Conservation (phyloP, 202 grass and related monocot species). For the Zizania palustris region DNA sequence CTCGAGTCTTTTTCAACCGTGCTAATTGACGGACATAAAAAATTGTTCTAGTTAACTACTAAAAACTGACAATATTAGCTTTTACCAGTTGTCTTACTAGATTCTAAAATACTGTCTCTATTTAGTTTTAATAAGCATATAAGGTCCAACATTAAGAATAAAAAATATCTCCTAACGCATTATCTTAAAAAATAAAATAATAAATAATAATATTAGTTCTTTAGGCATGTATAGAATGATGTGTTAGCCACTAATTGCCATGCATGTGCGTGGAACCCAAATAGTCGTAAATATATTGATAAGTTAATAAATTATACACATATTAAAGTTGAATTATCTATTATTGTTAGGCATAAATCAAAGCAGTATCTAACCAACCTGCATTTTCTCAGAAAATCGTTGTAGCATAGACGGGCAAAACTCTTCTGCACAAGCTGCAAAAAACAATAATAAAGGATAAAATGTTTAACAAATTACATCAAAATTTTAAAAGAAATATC, state of each 20-base stretch:
- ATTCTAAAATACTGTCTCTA: conserved; percentile 16
- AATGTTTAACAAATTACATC: neutral
- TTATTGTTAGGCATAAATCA: too few species aligned
- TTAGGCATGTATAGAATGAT: too few species aligned
- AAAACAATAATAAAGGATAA: neutral
- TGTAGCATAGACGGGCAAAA: conserved; percentile 91
- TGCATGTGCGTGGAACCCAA: too few species aligned
- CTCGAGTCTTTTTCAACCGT: conserved; percentile 57
- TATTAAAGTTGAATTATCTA: too few species aligned
- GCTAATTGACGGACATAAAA: conserved; percentile 37
- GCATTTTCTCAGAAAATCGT: conserved; percentile 82
- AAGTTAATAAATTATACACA: too few species aligned
- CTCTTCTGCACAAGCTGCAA: conserved; percentile 96
- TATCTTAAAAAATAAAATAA: too few species aligned
- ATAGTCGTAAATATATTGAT: too few species aligned
- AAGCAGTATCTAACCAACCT: conserved; percentile 51
- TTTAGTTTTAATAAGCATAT: too few species aligned
- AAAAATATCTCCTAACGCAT: too few species aligned
- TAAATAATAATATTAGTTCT: too few species aligned
- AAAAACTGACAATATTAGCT: neutral
- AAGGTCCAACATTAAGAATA: too few species aligned
- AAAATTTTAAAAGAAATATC: neutral
- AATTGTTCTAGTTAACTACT: neutral
- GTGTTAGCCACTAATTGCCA: too few species aligned
- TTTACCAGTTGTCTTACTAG: neutral